Percentiles rank a stretch among this genome's conserved stretches.
phyloP scores from a whole-genome alignment of 768 basidiomycete genomes.

The Kwoniella europaea region DNA sequence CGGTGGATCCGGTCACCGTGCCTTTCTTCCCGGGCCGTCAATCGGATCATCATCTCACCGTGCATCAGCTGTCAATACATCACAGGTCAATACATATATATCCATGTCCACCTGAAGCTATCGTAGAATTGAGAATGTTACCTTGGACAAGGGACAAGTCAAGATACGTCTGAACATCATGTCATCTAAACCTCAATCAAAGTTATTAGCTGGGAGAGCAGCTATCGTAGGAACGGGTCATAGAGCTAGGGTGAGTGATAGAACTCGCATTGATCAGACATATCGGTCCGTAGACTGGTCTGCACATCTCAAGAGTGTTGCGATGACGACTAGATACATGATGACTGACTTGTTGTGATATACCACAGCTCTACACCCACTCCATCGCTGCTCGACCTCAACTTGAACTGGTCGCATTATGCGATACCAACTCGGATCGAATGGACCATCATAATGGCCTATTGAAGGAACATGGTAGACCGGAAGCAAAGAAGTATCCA shows the following conservation, averaged over 20 bases:
- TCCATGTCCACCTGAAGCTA: not conserved
- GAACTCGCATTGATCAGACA: too few species aligned
- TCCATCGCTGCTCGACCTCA: conserved; percentile 62
- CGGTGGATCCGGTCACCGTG: not conserved
- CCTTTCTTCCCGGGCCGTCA: not conserved
- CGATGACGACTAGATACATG: not conserved
- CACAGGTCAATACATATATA: not conserved
- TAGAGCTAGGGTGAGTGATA: conserved; percentile 41
- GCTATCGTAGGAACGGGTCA: conserved; percentile 50
- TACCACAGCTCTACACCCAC: conserved; percentile 63
- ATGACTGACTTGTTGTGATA: not conserved
- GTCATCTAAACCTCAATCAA: not conserved
- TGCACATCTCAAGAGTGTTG: too few species aligned
- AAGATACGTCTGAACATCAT: not conserved
- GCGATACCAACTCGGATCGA: conserved; percentile 63
- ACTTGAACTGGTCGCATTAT: conserved; percentile 62
- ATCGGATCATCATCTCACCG: not conserved
- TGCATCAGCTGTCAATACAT: not conserved
- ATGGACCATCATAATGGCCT: conserved; percentile 63
- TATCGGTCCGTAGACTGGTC: too few species aligned
- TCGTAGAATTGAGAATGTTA: not conserved
- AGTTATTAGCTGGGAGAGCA: conserved; percentile 23
- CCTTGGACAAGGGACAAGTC: not conserved
- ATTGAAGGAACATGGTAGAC: conserved; percentile 59
- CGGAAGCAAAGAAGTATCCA: conserved; percentile 40